Base-by-base conservation (phyloP, 1,139 yeast species). In the Pichia sp. region DNA sequence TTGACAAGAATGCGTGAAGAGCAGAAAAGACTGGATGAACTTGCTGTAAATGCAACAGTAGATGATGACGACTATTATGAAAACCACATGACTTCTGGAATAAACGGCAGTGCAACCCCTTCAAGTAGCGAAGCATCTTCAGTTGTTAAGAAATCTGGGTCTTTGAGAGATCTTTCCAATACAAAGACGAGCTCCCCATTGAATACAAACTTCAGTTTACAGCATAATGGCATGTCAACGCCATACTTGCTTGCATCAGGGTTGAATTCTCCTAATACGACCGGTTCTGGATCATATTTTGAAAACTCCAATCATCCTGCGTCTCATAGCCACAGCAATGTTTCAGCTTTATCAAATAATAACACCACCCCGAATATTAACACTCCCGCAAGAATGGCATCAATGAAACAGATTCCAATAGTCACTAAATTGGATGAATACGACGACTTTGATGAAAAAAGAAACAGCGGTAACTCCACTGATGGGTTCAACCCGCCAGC, bases 221-320 rank as follows among this genome's bases (percentile, higher is more conserved):
- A 27, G n/a, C 38, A 5, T 10, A 61, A 57, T 38, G 83, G 83
- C 1, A 75, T 79, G 60, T 72, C 79, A 0, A 76, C 84, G 1
- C 84, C 85, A 3, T 79, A 76, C 51, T 64, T 78, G 42, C 60
- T 78, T 47, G 81, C 84, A 0, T 70, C 81, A 0, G 83, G 82
- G 0, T 50, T 73, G 41, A 59, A 71, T 37, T 47, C 56, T 38
- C 72, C 82, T 4, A 55, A 51, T 36, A 33, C 38, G 11, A 32
- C 46, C 2, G 39, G 35, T 26, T 37, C 39, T 8, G 27, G 27
- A 23, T 35, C 26, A 7, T 16, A 16, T 16, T n/a, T n/a, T 16
- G 32, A n/a, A n/a, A 39, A 39, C 11, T 10, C 11, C 7, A 7
- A 31, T 8, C 33, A 1, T 31, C 7, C 10, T 31, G 33, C 7